Percentiles rank a stretch among this genome's conserved stretches.
phyloP scores from a whole-genome alignment of 2,329 filamentous ascomycete species.

The Tolypocladium cylindrosporum region DNA sequence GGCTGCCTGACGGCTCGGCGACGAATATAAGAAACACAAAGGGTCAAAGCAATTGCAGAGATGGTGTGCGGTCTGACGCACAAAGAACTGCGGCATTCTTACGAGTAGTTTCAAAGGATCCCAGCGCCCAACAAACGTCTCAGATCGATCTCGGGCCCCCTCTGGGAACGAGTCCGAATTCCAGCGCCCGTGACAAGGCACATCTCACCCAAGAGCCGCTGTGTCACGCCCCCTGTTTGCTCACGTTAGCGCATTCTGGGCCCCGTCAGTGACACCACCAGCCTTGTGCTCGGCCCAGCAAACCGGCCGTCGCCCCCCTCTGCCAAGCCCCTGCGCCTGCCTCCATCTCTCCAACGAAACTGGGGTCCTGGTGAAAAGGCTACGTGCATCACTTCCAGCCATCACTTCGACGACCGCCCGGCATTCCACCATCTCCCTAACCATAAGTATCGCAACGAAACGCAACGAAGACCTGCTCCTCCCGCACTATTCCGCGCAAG shows the following conservation, averaged over 20 bases:
- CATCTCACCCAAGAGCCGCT: not conserved
- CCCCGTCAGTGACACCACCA: not conserved
- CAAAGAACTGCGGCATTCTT: not conserved
- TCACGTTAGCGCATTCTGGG: not conserved
- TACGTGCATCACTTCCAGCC: conserved; percentile 15
- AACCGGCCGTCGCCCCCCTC: not conserved
- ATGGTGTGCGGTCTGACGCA: not conserved
- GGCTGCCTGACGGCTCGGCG: not conserved
- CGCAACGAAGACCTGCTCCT: not conserved
- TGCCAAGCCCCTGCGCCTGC: conserved; percentile 7
- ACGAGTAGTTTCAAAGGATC: not conserved
- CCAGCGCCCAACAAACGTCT: not conserved
- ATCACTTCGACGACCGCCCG: conserved; percentile 14
- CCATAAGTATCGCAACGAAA: conserved; percentile 6
- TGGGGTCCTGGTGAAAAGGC: conserved; percentile 14
- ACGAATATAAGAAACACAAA: not conserved
- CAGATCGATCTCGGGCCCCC: not conserved
- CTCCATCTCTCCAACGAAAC: conserved; percentile 2
- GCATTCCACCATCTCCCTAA: conserved; percentile 8
- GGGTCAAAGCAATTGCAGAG: not conserved
- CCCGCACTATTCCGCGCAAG: not conserved
- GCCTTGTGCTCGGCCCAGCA: conserved; percentile 1
- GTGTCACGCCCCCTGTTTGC: not conserved
- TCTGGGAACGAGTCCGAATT: not conserved
- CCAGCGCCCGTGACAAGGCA: not conserved